Conservation (phyloP, 2,329 filamentous ascomycete species). For the Exophiala bonariae region DNA sequence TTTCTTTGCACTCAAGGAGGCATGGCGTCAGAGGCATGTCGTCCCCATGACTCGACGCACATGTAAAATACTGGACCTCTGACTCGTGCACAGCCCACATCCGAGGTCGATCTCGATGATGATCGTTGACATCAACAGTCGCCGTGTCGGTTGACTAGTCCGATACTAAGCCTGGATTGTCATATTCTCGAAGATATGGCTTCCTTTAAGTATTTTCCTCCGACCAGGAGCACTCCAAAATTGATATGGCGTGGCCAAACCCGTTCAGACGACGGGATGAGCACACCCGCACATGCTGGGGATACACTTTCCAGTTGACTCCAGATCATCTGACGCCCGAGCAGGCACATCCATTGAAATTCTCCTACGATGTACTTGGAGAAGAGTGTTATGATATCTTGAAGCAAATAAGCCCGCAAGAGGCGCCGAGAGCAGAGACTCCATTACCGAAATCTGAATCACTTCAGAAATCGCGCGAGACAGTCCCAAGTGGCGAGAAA, state of each 20-base stretch:
- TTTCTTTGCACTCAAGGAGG: too few species aligned
- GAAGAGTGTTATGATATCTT: conserved; percentile 66
- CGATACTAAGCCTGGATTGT: too few species aligned
- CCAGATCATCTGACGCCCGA: conserved; percentile 61
- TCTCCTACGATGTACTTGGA: conserved; percentile 68
- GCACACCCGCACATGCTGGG: conserved; percentile 52
- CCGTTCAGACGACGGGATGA: conserved; percentile 30
- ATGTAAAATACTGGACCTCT: too few species aligned
- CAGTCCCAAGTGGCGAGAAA: neutral
- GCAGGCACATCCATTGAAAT: conserved; percentile 60
- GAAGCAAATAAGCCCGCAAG: conserved; percentile 58
- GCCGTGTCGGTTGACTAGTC: too few species aligned
- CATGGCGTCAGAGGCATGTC: too few species aligned
- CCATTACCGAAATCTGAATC: neutral
- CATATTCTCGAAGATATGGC: too few species aligned
- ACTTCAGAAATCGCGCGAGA: neutral
- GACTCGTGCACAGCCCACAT: too few species aligned
- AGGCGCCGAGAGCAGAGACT: neutral
- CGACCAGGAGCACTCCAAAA: too few species aligned
- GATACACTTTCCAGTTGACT: conserved; percentile 69
- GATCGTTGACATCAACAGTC: too few species aligned
- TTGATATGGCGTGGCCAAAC: conserved; percentile 31
- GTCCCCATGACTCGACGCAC: too few species aligned
- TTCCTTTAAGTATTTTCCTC: too few species aligned
- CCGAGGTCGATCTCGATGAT: too few species aligned